Evolutionary conservation across 805 yeast genomes (phyloP).

Genomic region (Candida nanaspora): DNA sequence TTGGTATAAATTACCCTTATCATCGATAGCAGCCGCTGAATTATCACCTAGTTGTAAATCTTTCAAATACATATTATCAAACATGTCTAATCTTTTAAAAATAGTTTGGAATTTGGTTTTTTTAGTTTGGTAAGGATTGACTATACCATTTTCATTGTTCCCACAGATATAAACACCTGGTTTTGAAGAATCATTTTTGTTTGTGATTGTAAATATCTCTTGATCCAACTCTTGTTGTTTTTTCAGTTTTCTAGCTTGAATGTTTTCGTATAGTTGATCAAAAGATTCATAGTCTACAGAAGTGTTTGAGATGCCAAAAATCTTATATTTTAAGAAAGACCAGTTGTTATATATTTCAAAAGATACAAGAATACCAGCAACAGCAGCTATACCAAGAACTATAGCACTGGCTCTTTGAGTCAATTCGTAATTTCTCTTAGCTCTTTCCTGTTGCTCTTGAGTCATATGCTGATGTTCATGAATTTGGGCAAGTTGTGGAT

Average conservation of each 20-base stretch:
- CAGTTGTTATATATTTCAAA: constrained; percentile 36
- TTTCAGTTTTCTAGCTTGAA: constrained; percentile 14
- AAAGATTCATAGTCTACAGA: constrained; percentile 26
- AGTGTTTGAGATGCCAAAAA: constrained; percentile 14
- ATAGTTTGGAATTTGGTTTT: constrained; percentile 29
- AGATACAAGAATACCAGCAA: constrained; percentile 32
- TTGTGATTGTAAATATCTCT: constrained; percentile 20
- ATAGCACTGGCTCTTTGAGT: constrained; percentile 38
- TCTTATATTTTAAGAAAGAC: constrained; percentile 28
- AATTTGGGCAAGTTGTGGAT: too few relatives aligned
- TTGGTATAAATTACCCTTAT: constrained; percentile 65
- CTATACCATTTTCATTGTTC: constrained; percentile 34
- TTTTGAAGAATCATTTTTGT: constrained; percentile 29
- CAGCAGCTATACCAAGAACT: constrained; percentile 31
- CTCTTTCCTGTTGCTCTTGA: constrained; percentile 4
- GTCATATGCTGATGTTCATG: background rate
- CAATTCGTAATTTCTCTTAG: constrained; percentile 28
- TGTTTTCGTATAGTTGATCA: constrained; percentile 30
- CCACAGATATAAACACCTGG: constrained; percentile 68
- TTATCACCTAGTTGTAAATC: constrained; percentile 47
- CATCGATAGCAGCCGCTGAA: constrained; percentile 53
- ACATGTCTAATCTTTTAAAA: constrained; percentile 56
- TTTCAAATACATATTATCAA: constrained; percentile 52
- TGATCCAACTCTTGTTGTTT: constrained; percentile 12
- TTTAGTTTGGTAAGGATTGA: constrained; percentile 12